Conservation (phyloP, 1,139 yeast genomes). For the Hansenula lynferdii region DNA sequence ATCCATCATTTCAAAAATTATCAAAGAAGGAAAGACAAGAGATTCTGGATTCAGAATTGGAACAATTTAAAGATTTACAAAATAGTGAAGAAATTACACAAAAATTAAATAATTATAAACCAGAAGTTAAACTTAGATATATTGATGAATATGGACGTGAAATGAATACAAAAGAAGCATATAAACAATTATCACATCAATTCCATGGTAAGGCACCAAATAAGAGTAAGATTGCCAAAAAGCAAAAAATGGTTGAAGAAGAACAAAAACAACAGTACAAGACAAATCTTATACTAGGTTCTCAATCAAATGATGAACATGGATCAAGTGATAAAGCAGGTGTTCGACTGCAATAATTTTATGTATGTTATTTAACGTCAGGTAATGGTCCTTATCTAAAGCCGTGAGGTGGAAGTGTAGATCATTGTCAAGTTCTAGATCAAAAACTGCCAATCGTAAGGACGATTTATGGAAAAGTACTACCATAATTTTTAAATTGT, state of each 20-base stretch:
- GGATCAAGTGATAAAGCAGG: constrained; percentile 3
- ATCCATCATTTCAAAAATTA: constrained; percentile 19
- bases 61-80: constrained; percentile 26
- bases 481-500: no score
- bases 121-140: constrained; percentile 60
- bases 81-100: constrained; percentile 27
- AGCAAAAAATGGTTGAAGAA: constrained; percentile 29
- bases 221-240: constrained; percentile 31
- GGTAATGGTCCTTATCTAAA: no score
- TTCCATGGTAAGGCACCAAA: constrained; percentile 69
- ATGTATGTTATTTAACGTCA: neutral
- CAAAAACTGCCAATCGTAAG: no score
- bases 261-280: constrained; percentile 19
- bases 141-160: constrained; percentile 68
- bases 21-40: constrained; percentile 30
- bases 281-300: constrained; percentile 2
- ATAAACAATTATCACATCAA: constrained; percentile 76
- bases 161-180: constrained; percentile 72
- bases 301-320: no score
- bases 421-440: no score
- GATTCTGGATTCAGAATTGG: constrained; percentile 37
- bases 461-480: no score
- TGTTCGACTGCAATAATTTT: constrained; percentile 1
- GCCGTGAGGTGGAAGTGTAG: no score
- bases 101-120: constrained; percentile 48